Percentiles rank a stretch among this genome's conserved stretches.
Conservation (phyloP, 495 filamentous ascomycete species). For the Penicillium paradoxum region DNA sequence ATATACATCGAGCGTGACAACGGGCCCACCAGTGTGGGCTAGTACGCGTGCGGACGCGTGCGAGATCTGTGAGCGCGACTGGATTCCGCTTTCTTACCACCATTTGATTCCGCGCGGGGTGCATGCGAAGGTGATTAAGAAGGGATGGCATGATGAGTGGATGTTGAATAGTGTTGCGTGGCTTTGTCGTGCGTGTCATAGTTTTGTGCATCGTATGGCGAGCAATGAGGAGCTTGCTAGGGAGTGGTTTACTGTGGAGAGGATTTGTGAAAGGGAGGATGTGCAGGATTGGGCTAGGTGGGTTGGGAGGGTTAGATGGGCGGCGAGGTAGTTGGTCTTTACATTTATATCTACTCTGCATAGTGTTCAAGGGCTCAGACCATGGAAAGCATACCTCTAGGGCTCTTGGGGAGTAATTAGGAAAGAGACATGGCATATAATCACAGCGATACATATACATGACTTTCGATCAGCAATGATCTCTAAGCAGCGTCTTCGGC, state of each 20-base stretch:
- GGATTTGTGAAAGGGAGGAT: conserved; percentile 65
- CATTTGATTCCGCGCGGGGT: conserved; percentile 74
- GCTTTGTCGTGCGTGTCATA: conserved; percentile 85
- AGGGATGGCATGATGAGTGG: conserved; percentile 76
- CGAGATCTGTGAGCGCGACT: conserved; percentile 76
- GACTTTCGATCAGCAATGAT: too few species aligned
- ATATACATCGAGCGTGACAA: conserved; percentile 51
- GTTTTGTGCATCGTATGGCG: conserved; percentile 73
- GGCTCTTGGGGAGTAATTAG: too few species aligned
- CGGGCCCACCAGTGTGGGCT: conserved; percentile 56
- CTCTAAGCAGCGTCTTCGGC: too few species aligned
- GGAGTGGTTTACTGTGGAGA: conserved; percentile 68
- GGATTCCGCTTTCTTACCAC: conserved; percentile 76
- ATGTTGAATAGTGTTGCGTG: conserved; percentile 78
- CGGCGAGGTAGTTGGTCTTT: conserved; percentile 38
- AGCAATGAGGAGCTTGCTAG: conserved; percentile 75
- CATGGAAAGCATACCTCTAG: not conserved
- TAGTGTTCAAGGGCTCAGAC: too few species aligned
- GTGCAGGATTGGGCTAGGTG: conserved; percentile 64
- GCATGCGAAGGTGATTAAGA: conserved; percentile 73
- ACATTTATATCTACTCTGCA: not conserved
- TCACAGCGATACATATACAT: too few species aligned
- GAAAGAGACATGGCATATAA: too few species aligned
- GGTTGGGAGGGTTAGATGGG: conserved; percentile 63
- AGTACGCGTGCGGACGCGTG: conserved; percentile 56